These are phyloP conservation scores for Xerocomellus amylosporus DNA, from an alignment of 768 basidiomycete species.

Conservation along the genomic window DNA sequence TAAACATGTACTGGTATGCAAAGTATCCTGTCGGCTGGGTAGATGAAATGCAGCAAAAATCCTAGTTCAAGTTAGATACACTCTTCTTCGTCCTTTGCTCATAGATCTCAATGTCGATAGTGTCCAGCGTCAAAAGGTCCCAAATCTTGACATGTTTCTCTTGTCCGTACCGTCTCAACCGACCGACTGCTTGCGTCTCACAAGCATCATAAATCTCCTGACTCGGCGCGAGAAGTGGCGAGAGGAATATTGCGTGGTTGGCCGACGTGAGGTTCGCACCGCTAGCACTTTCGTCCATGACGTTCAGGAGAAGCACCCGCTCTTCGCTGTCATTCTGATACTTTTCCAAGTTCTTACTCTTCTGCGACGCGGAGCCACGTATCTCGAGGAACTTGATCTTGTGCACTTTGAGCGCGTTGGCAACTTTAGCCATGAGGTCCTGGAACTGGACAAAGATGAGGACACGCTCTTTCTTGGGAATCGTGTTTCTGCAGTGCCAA, in stretches of 20 bases:
- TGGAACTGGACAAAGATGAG: constrained; percentile 96
- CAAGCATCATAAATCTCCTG: constrained; percentile 84
- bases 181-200: constrained; percentile 81
- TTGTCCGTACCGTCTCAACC: constrained; percentile 82
- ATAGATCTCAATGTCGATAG: constrained; percentile 86
- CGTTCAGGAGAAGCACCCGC: constrained; percentile 81
- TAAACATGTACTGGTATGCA: constrained; percentile 7
- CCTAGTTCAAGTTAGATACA: constrained; percentile 29
- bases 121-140: constrained; percentile 81
- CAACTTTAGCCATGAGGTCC: constrained; percentile 89
- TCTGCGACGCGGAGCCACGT: constrained; percentile 68
- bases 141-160: constrained; percentile 76
- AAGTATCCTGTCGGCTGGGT: constrained; percentile 4
- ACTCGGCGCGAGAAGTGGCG: constrained; percentile 78
- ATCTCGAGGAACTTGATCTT: constrained; percentile 79
- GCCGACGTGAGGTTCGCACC: constrained; percentile 91
- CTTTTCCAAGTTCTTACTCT: constrained; percentile 78
- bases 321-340: constrained; percentile 82
- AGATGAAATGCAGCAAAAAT: constrained; percentile 5
- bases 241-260: constrained; percentile 93
- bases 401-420: constrained; percentile 71
- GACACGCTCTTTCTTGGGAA: constrained; percentile 76
- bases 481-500: constrained; percentile 47
- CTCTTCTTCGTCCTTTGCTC: constrained; percentile 42
- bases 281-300: constrained; percentile 94